A percentile compares a stretch with the other conserved stretches of the same genome.
Evolutionary conservation across 2,329 filamentous ascomycete genomes (phyloP).

Genomic region (Coleophoma cylindrospora): DNA sequence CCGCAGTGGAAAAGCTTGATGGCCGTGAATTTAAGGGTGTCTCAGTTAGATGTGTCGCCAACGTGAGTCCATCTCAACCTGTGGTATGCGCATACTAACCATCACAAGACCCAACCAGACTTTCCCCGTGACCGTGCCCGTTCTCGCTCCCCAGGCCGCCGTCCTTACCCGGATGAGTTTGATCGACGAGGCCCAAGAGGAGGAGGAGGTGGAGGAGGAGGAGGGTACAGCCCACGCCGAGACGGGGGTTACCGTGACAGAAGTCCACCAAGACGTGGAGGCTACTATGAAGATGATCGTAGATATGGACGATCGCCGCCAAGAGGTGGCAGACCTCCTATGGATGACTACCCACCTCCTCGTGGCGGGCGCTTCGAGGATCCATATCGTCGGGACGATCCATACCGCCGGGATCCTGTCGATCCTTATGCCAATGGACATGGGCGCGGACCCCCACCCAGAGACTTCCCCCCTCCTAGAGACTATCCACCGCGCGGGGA

Average conservation of each 20-base stretch:
- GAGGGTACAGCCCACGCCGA: constrained; percentile 77
- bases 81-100: constrained; percentile 13
- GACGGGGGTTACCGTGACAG: constrained; percentile 78
- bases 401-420: constrained; percentile 63
- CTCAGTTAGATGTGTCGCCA: constrained; percentile 78
- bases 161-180: constrained; percentile 71
- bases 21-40: constrained; percentile 88
- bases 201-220: no score
- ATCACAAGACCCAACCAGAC: constrained; percentile 69
- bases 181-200: constrained; percentile 76
- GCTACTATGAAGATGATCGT: constrained; percentile 77
- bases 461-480: constrained; percentile 15
- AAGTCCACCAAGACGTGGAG: constrained; percentile 74
- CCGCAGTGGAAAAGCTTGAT: constrained; percentile 92
- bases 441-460: constrained; percentile 30
- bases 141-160: constrained; percentile 73
- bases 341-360: constrained; percentile 72
- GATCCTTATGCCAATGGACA: constrained; percentile 57
- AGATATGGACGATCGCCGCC: constrained; percentile 79
- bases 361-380: constrained; percentile 38
- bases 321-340: constrained; percentile 53
- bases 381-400: constrained; percentile 61
- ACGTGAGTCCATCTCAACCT: constrained; percentile 54
- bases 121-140: constrained; percentile 63
- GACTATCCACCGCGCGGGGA: constrained; percentile 1